Base-by-base conservation (phyloP, 345 rosid species). In the Camelina sativa region DNA sequence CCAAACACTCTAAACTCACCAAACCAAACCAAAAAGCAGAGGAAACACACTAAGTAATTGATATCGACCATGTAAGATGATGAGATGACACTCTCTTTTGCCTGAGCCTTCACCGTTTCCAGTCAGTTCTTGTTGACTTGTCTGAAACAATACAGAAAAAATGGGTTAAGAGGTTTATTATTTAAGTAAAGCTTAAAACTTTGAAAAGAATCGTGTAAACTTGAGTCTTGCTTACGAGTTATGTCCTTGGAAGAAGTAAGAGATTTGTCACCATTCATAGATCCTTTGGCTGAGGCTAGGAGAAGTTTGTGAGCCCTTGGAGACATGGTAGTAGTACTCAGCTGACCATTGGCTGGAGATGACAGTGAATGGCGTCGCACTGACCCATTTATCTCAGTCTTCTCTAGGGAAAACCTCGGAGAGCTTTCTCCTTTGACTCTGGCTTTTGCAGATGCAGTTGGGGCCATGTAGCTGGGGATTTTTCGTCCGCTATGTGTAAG, bases 381-480 rank as follows among this genome's bases (percentile, higher is more conserved):
- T 44, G 66, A 25, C 66, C 81, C 85, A 65, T 80, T 79, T 59
- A 80, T 86, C 76, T 82, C 91, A 51, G 69, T 54, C 51, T 60
- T 84, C 68, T 83, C 91, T 73, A 37, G 76, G 22, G 77, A 8
- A 55, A 85, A 57, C 79, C 80, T 41, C 4, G 91, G 84, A 46
- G 96, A 84, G 57, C 80, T 86, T 76, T 90, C 91, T 75, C 80
- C 90, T 76, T 82, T 84, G 43, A 87, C 79, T 81, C 83, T 92
- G 59, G 96, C 96, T 81, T 84, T 92, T 30, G 87, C 89, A 79
- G 97, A 91, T 81, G 83, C 86, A 69, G 97, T 93, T 3, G 93
- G 89, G 43, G 91, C 90, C 98, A 89, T 93, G 78, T 91, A 93
- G 80, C 96, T 86, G 5, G 93, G 97, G 64, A 81, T 73, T 74